Percentiles rank a stretch among this genome's conserved stretches.
phyloP scores from a whole-genome alignment of 202 grass and related monocot genomes.

The Bolboschoenoplectus hybrid region DNA sequence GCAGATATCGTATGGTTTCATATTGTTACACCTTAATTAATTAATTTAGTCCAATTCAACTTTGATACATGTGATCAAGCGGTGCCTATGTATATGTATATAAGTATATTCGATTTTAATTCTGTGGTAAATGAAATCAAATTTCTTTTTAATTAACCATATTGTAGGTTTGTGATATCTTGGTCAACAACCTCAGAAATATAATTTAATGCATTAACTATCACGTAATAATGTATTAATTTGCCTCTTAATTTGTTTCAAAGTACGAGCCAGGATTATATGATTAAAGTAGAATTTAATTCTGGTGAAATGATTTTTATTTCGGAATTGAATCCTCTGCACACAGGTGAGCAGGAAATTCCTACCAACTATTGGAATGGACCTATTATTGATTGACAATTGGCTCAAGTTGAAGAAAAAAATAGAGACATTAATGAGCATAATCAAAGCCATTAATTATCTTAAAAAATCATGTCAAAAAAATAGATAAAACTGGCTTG shows the following conservation, averaged over 20 bases:
- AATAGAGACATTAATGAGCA: no score
- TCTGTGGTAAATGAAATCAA: background rate
- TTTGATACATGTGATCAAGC: constrained; percentile 4
- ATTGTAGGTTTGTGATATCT: background rate
- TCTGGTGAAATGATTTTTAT: no score
- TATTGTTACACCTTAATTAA: background rate
- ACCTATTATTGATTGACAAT: no score
- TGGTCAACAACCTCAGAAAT: background rate
- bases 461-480: no score
- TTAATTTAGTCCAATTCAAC: background rate
- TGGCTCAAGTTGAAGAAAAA: no score
- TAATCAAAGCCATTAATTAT: no score
- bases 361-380: no score
- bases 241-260: constrained; percentile 1
- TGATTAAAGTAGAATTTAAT: background rate
- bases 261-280: background rate
- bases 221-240: background rate
- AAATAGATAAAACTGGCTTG: no score
- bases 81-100: no score
- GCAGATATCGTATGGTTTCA: background rate
- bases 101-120: background rate
- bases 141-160: background rate
- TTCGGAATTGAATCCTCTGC: no score
- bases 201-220: background rate
- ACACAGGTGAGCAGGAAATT: no score